Evolutionary conservation across 495 filamentous ascomycete species (phyloP).

Genomic region (Elasticomyces elasticus): DNA sequence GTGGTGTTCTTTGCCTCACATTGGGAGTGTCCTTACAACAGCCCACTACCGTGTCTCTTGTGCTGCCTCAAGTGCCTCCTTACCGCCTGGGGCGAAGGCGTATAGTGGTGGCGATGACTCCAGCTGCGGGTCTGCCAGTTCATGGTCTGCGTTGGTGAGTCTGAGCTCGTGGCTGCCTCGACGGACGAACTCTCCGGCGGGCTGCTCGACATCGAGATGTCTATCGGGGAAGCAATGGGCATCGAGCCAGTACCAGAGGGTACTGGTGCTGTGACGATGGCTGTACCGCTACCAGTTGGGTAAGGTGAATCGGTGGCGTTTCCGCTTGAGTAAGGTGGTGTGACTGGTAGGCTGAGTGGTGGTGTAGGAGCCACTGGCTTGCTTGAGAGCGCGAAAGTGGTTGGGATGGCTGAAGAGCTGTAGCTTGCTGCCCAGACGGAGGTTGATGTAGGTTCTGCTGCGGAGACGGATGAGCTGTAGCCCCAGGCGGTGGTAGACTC

Average conservation of each 20-base stretch:
- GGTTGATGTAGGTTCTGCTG: background rate
- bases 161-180: background rate
- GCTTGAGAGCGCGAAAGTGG: constrained; percentile 4
- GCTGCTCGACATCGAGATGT: background rate
- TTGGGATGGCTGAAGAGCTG: background rate
- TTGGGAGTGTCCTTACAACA: constrained; percentile 2
- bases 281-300: background rate
- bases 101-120: background rate
- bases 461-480: background rate
- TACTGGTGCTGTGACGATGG: background rate
- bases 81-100: background rate
- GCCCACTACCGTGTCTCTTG: constrained; percentile 3
- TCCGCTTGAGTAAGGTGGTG: background rate
- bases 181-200: background rate
- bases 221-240: background rate
- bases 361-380: background rate
- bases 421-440: background rate
- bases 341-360: background rate
- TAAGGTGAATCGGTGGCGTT: background rate
- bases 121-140: constrained; percentile 1
- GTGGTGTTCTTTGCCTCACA: too few relatives aligned
- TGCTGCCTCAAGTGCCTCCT: constrained; percentile 6
- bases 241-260: background rate
- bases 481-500: background rate
- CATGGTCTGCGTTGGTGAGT: background rate